phyloP scores from a whole-genome alignment of 192 early-diverging fungal genomes.

The Gonapodya sp. region DNA sequence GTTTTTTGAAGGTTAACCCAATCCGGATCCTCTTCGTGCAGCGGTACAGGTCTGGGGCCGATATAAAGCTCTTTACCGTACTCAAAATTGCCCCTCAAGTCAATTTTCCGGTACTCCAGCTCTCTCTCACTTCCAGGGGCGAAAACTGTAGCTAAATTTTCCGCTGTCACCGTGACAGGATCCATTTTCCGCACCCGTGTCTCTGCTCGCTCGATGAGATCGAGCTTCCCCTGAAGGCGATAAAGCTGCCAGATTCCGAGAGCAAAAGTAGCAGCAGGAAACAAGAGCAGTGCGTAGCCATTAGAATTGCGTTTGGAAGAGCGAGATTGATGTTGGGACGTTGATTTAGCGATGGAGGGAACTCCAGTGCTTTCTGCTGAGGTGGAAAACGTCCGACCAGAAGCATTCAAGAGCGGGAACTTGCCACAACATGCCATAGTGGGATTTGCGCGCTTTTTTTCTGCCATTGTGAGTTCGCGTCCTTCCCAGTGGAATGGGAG shows the following conservation, averaged over 20 bases:
- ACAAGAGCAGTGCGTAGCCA: background rate
- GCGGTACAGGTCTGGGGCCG: background rate
- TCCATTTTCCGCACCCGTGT: background rate
- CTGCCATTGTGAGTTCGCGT: no score
- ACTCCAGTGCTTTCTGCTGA: no score
- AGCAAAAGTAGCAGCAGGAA: background rate
- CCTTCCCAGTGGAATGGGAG: no score
- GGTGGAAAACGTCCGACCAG: no score
- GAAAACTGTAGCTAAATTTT: background rate
- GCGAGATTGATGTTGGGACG: background rate
- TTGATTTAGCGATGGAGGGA: no score
- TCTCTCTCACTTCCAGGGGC: background rate
- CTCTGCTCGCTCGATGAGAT: background rate
- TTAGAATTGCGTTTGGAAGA: background rate
- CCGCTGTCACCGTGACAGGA: background rate
- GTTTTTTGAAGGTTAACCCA: background rate
- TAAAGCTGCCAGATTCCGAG: slow-evolving; percentile 4
- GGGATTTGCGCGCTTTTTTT: no score
- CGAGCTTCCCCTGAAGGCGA: slow-evolving; percentile 4
- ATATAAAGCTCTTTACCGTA: background rate
- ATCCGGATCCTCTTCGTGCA: background rate
- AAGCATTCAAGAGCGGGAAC: no score
- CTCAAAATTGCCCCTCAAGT: background rate
- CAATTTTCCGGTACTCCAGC: background rate
- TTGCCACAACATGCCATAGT: no score